A percentile compares a stretch with the other conserved stretches of the same genome.
Conservation (phyloP, 148 eudicot genomes). For the Euryodendron excelsum region DNA sequence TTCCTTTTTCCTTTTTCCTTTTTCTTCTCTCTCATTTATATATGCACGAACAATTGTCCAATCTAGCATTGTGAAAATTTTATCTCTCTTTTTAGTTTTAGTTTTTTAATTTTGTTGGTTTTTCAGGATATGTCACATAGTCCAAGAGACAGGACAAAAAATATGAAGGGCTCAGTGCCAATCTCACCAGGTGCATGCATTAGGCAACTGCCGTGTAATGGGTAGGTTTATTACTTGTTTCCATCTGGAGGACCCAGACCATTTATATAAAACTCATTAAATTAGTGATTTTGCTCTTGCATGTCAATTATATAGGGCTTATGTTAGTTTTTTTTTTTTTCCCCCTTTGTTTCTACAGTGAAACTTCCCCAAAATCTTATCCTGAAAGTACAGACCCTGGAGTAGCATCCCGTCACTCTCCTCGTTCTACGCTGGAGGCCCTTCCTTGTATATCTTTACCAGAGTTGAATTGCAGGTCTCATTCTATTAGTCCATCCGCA, state of each 20-base stretch:
- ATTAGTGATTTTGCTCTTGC: not conserved
- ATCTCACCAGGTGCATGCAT: conserved; percentile 27
- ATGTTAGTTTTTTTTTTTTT: conserved; percentile 2
- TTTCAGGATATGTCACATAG: conserved; percentile 44
- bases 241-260: not conserved
- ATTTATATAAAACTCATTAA: not conserved
- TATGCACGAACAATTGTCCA: not conserved
- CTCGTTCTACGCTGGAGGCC: conserved; percentile 47
- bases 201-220: conserved; percentile 27
- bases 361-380: conserved; percentile 33
- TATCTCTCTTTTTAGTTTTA: not conserved
- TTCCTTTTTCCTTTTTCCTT: not conserved
- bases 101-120: not conserved
- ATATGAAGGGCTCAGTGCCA: conserved; percentile 27
- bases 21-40: not conserved
- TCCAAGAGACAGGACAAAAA: conserved; percentile 34
- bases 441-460: conserved; percentile 32
- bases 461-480: conserved; percentile 17
- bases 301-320: not conserved
- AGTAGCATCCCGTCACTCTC: conserved; percentile 29
- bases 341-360: conserved; percentile 20
- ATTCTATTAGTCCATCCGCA: conserved; percentile 14
- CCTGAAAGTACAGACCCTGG: conserved; percentile 30
- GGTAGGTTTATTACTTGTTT: conserved; percentile 27
- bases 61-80: not conserved